These are phyloP conservation scores for Colletotrichum tropicale DNA, from an alignment of 2,329 filamentous ascomycete species.

Conservation along the genomic window DNA sequence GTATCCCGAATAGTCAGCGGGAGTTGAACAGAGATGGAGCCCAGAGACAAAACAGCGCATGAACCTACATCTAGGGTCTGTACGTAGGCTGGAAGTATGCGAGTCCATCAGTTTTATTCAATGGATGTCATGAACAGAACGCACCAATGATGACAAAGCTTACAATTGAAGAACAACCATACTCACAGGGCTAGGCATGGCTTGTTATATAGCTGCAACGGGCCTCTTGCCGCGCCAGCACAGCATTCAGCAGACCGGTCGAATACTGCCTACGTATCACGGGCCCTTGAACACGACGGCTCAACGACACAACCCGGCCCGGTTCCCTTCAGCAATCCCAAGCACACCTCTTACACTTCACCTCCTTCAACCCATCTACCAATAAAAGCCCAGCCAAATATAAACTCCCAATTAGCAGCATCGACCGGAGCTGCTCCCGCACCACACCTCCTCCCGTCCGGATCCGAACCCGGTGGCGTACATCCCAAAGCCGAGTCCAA, in stretches of 20 bases:
- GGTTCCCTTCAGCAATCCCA: not conserved
- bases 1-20: not conserved
- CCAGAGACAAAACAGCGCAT: not conserved
- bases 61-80: not conserved
- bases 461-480: not conserved
- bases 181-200: not conserved
- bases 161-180: not conserved
- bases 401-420: not conserved
- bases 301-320: not conserved
- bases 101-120: not conserved
- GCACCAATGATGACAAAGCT: not conserved
- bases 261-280: not conserved
- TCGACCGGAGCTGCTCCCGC: not conserved
- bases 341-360: not conserved
- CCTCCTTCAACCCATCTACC: not conserved
- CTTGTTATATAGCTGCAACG: not conserved
- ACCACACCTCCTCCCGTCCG: not conserved
- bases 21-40: not conserved
- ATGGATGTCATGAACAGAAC: not conserved
- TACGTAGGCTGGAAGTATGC: not conserved
- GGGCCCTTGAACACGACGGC: not conserved
- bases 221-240: too few species aligned
- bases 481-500: not conserved
- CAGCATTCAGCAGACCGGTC: too few species aligned
- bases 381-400: fast-evolving